Percentiles rank a stretch among this genome's conserved stretches.
Conservation (phyloP, 1,139 yeast species). For the Geotrichum klebahnii region DNA sequence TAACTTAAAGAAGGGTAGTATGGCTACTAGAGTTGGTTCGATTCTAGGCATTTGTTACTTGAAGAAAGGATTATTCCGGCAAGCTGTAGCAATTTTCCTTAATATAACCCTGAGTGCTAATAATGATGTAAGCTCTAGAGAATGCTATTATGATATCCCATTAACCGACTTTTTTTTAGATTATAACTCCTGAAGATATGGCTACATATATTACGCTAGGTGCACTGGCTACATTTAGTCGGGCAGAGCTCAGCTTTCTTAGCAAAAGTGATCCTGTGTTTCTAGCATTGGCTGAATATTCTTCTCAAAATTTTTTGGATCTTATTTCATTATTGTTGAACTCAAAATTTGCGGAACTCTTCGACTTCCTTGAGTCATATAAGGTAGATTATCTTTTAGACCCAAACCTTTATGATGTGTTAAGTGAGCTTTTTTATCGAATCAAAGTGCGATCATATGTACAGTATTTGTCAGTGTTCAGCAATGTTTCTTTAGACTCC, state of each 20-base stretch:
- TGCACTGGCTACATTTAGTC: conserved; percentile 29
- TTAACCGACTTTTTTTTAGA: background rate
- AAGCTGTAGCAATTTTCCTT: conserved; percentile 16
- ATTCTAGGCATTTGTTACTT: conserved; percentile 17
- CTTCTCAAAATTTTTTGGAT: conserved; percentile 21
- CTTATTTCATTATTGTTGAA: conserved; percentile 24
- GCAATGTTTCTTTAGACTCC: conserved; percentile 22
- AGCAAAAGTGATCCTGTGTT: conserved; percentile 52
- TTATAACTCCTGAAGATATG: conserved; percentile 22
- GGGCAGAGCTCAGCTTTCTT: conserved; percentile 29
- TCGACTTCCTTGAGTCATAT: conserved; percentile 24
- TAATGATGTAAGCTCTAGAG: conserved; percentile 7
- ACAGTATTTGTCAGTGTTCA: conserved; percentile 28
- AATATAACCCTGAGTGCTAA: background rate
- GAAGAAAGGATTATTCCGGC: conserved; percentile 13
- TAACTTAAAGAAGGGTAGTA: background rate
- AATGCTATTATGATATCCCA: too few relatives aligned
- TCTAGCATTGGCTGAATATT: conserved; percentile 55
- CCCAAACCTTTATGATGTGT: conserved; percentile 24
- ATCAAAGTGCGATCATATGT: conserved; percentile 27
- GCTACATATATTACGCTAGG: conserved; percentile 28
- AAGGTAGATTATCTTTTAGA: conserved; percentile 25
- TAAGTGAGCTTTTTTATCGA: conserved; percentile 18
- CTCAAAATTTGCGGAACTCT: conserved; percentile 23
- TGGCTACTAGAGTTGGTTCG: conserved; percentile 12